Evolutionary conservation across 768 basidiomycete species (phyloP).

Genomic region (Phlegmacium glaucopus): DNA sequence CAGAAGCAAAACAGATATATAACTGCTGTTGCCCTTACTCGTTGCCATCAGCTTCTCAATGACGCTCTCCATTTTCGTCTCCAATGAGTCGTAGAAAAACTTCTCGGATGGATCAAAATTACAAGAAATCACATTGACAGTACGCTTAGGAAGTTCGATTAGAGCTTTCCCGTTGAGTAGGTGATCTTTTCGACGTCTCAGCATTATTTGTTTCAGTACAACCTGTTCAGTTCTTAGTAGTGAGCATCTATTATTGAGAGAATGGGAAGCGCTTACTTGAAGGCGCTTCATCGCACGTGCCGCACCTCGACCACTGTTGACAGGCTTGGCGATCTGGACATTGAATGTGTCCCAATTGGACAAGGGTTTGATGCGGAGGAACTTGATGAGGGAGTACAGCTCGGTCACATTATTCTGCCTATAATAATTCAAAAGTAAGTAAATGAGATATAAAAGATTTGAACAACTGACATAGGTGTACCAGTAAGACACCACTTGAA

Average conservation of each 20-base stretch:
- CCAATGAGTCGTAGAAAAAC: slow-evolving; percentile 74
- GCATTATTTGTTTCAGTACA: slow-evolving; percentile 84
- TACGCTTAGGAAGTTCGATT: slow-evolving; percentile 75
- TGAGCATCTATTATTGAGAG: background rate
- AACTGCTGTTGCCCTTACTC: slow-evolving; percentile 52
- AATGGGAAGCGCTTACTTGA: slow-evolving; percentile 45
- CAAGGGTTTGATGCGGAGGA: slow-evolving; percentile 79
- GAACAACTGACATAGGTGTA: slow-evolving; percentile 59
- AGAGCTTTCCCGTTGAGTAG: slow-evolving; percentile 75
- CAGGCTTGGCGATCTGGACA: slow-evolving; percentile 70
- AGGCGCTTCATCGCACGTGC: slow-evolving; percentile 77
- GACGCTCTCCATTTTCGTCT: slow-evolving; percentile 59
- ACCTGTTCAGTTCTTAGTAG: slow-evolving; percentile 38
- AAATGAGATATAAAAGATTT: slow-evolving; percentile 26
- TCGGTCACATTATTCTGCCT: slow-evolving; percentile 93
- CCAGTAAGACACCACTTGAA: slow-evolving; percentile 90
- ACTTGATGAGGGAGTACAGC: slow-evolving; percentile 85
- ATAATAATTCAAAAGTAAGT: slow-evolving; percentile 1
- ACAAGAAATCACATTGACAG: slow-evolving; percentile 69
- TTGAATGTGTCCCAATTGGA: slow-evolving; percentile 81
- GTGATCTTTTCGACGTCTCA: slow-evolving; percentile 79
- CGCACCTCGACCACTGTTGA: slow-evolving; percentile 62
- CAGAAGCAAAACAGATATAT: slow-evolving; percentile 68
- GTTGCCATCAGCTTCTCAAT: slow-evolving; percentile 65
- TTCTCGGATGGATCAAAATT: slow-evolving; percentile 74